phyloP scores from a whole-genome alignment of 2,329 filamentous ascomycete genomes.

The Cordyceps cicadae region DNA sequence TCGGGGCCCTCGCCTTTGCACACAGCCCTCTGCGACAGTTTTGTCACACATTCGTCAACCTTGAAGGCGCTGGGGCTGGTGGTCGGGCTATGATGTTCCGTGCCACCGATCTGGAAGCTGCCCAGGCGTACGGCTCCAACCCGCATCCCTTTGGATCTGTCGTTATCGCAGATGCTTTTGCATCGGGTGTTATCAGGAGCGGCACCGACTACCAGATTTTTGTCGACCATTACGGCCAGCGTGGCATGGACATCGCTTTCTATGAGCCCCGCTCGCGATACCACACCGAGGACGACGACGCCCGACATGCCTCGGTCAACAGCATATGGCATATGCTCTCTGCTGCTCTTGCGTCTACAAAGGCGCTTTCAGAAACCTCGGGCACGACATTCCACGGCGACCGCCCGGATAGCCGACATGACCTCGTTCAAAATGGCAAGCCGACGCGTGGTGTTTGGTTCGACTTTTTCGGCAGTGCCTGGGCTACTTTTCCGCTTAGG shows the following conservation, averaged over 20 bases:
- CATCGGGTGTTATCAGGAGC: slow-evolving; percentile 67
- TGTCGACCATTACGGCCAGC: slow-evolving; percentile 65
- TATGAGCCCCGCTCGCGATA: slow-evolving; percentile 79
- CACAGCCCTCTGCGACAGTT: slow-evolving; percentile 74
- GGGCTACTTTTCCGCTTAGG: slow-evolving; percentile 70
- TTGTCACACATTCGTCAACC: slow-evolving; percentile 81
- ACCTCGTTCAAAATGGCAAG: slow-evolving; percentile 57
- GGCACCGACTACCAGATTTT: slow-evolving; percentile 88
- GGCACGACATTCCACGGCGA: slow-evolving; percentile 57
- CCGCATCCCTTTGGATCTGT: slow-evolving; percentile 77
- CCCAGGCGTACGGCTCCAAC: slow-evolving; percentile 63
- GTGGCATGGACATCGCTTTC: slow-evolving; percentile 88
- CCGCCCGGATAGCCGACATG: slow-evolving; percentile 44
- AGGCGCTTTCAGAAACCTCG: slow-evolving; percentile 60
- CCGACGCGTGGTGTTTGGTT: slow-evolving; percentile 80
- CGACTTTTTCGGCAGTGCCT: slow-evolving; percentile 73
- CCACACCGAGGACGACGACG: slow-evolving; percentile 84
- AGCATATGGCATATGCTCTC: slow-evolving; percentile 95
- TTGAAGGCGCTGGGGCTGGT: slow-evolving; percentile 90
- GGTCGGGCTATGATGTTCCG: slow-evolving; percentile 82
- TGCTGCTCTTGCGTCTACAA: slow-evolving; percentile 65
- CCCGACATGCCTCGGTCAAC: slow-evolving; percentile 61
- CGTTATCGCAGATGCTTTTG: slow-evolving; percentile 76
- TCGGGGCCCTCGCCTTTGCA: slow-evolving; percentile 78
- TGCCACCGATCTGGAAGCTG: slow-evolving; percentile 78